A percentile compares a stretch with the other conserved stretches of the same genome.
Evolutionary conservation across 257 asterid species (phyloP).

Genomic region (Capsicum baccatum): DNA sequence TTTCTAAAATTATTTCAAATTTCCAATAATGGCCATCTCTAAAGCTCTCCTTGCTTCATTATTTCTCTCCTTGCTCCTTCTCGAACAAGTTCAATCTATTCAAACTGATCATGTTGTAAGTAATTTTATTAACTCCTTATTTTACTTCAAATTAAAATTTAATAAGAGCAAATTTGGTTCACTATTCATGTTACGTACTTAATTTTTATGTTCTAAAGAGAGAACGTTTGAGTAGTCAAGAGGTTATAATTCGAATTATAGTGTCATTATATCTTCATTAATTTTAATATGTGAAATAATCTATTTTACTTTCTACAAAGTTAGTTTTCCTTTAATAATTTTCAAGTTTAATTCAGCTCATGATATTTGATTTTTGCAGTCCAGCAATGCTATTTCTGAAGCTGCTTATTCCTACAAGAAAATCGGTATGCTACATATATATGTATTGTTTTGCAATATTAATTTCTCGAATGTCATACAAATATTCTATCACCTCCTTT

Average conservation of each 20-base stretch:
- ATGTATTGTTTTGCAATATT: too few relatives aligned
- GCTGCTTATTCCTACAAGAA: constrained; percentile 26
- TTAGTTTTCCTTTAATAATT: not conserved
- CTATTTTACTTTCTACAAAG: not conserved
- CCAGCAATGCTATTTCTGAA: constrained; percentile 38
- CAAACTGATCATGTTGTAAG: constrained; percentile 50
- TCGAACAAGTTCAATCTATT: constrained; percentile 58
- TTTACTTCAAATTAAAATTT: too few relatives aligned
- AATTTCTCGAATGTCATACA: not conserved
- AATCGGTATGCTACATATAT: constrained; percentile 40
- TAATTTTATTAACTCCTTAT: not conserved
- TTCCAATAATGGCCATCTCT: constrained; percentile 58
- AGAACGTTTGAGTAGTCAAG: not conserved
- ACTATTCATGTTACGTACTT: not conserved
- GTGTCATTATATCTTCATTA: not conserved
- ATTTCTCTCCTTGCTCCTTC: constrained; percentile 47
- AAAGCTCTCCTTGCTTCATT: constrained; percentile 47
- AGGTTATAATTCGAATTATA: not conserved
- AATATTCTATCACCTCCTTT: not conserved
- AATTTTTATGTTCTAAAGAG: not conserved
- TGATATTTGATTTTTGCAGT: constrained; percentile 44
- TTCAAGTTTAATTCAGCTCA: not conserved
- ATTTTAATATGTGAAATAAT: not conserved
- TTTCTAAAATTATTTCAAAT: not conserved
- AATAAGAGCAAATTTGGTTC: not conserved